Base-by-base conservation (phyloP, 2,329 filamentous ascomycete species). In the Pyricularia sp. region DNA sequence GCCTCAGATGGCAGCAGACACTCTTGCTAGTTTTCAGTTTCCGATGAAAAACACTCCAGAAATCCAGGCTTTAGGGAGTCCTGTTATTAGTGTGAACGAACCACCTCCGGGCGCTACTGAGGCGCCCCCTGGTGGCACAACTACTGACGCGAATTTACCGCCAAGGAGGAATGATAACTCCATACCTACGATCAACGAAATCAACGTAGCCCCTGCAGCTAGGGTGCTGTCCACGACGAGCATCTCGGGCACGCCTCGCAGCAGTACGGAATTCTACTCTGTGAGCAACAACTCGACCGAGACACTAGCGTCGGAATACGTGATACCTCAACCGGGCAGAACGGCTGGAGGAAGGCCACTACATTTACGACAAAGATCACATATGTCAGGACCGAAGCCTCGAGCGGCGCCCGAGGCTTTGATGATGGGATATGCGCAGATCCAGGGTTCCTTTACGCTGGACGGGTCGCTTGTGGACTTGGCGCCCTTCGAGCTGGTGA, bases 401-500 rank as follows among this genome's bases (percentile, higher is more conserved):
- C 77, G 78, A 63, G 73, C 78, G 40, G 74, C 80, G 53, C 86
- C 90, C 0, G 93, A 97, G 73, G 88, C 88, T 1, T 78, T 99
- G 64, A 96, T 99, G 86, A 99, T 99, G 94, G 94, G 93, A 0
- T 99, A 96, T 75, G 93, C 91, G 2, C 94, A 99, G 71, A 85
- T 97, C 2, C 90, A 91, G 75, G 94, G 94, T 4, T 93, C 90
- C 0, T 99, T 99, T 70, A 91, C 87, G 0, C 78, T 99, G 7
- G 94, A 99, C 72, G 92, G 92, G 0, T 96, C 94, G 1, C 78
- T 99, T 26, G 87, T 99, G 66, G 93, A 96, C 70, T 87, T 96
- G 53, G 86, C 86, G 0, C 90, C 90, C 0, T 99, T 99, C 71
- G 94, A 99, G 72, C 91, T 96, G 71, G 93, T 97, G 53, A 99